Evolutionary conservation across 129 eudicot genomes (phyloP), one percentile per base, ranked within the genome.

Genomic region (Scalesia atractyloides): DNA sequence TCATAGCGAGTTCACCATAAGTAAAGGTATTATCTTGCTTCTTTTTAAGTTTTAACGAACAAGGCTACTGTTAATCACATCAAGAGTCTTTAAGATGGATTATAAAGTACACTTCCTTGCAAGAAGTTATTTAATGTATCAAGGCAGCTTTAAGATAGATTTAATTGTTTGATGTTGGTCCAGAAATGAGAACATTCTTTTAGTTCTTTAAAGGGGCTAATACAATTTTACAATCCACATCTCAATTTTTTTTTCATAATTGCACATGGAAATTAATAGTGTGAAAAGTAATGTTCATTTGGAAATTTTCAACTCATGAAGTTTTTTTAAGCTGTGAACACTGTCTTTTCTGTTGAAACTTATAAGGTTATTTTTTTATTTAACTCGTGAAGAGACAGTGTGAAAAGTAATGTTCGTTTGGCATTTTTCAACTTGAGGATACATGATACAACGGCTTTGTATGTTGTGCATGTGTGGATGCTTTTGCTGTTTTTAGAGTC

Each of bases 1-100:
- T 70, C 87, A 86, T 72, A 80, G 54, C 80, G 86, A 84, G 66
- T 83, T 73, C 70, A 82, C 87, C n/a, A 76, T 88, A 75, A 81
- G 86, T 52, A 91, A 91, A 86, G 97, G 97, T 91, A 79, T 24
- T 68, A 65, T 52, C 52, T 24, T 9, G 47, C 20, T 16, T 1
- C 26, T 50, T 43, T 43, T 43, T 17, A 5, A 5, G 44, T 37
- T 37, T 7, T 37, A 57, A 43, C 68, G 22, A 58, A 44, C 68
- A 41, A 58, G 68, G 58, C 43, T 43, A 17, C 44, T 24, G 37
- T 58, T 24, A 24, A 24, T 24, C 2, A 4, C 50, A 54, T 46
- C n/a, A 56, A 46, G 15, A 51, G 36, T 44, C 50, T 52, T 41
- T 48, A 50, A 20, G 46, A 53, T 19, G 16, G 12, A 39, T 74